Base-by-base conservation (phyloP, 1,284 basidiomycete species). In the Ceratobasidium sp. region DNA sequence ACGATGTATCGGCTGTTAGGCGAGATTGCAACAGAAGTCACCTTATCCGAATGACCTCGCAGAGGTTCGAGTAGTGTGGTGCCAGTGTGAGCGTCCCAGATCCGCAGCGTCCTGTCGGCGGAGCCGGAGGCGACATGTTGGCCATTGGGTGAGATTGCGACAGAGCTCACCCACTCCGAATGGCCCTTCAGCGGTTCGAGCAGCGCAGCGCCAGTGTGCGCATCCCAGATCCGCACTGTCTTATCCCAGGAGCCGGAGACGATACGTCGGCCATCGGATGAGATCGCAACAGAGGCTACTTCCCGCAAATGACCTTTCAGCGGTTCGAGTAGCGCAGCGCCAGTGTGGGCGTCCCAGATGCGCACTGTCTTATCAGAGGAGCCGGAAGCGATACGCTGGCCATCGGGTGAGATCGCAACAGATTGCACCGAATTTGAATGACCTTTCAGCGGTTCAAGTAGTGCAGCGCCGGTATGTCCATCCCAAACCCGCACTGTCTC, bases 191-290 rank as follows among this genome's bases (percentile, higher is more conserved):
- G 54, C 0, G 86, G 84, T 78, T 88, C 88, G 74, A 84, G 86
- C 78, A 90, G 88, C 69, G 86, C 88, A 6, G 84, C 81, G 14
- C 89, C 88, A 22, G 86, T 87, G 27, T 88, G 84, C 82, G 94
- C 89, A 80, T 95, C 90, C 95, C 95, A 97, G 74, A 96, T 90
- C 59, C 92, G 86, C 22, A 92, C 91, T 14, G 93, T 95, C 82
- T 91, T 92, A 83, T 97, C 95, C 16, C 4, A 93, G 0, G 92
- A 94, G 16, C 94, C 95, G 9, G 92, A 94, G n/a, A 94, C 91
- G 76, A 97, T 89, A 78, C 92, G 88, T 16, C 88, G 85, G 8
- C 94, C 93, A 39, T 39, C 34, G 58, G 58, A 34, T 22, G 58
- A 61, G 58, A 61, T 14, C 11, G 51, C 65, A n/a, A 71, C 31